phyloP scores from a whole-genome alignment of 805 yeast genomes.

The Lipomyces oligophaga region DNA sequence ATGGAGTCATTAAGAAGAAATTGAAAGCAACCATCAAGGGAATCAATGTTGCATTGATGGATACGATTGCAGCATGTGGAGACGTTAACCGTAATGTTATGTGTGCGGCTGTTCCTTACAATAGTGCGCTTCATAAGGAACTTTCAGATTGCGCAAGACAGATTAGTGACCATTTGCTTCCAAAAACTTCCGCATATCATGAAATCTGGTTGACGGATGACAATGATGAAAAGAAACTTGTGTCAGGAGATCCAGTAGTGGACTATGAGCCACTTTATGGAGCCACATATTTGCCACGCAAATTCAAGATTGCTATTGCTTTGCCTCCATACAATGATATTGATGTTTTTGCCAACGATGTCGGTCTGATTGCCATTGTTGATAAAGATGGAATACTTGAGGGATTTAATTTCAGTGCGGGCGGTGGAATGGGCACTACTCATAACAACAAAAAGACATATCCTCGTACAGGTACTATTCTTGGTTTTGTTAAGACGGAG shows the following conservation, averaged over 20 bases:
- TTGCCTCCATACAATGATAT: constrained; percentile 97
- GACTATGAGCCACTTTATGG: constrained; percentile 87
- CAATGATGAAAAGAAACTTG: constrained; percentile 70
- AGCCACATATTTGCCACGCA: constrained; percentile 84
- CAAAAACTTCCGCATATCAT: constrained; percentile 91
- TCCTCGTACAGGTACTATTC: constrained; percentile 86
- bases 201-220: constrained; percentile 89
- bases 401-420: constrained; percentile 86
- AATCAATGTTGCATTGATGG: constrained; percentile 85
- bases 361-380: constrained; percentile 86
- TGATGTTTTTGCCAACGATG: constrained; percentile 92
- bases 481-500: constrained; percentile 70
- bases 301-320: constrained; percentile 89
- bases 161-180: constrained; percentile 79
- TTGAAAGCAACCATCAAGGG: constrained; percentile 88
- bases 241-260: constrained; percentile 80
- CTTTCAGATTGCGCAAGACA: constrained; percentile 57
- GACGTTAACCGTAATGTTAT: constrained; percentile 95
- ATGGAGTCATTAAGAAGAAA: constrained; percentile 87
- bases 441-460: constrained; percentile 95
- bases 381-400: constrained; percentile 48
- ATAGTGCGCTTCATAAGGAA: constrained; percentile 76
- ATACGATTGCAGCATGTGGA: constrained; percentile 97
- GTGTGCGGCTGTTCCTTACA: constrained; percentile 82
- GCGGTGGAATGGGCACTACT: constrained; percentile 99